Evolutionary conservation across 140 eudicot genomes (phyloP).

Genomic region (Cichorium intybus): DNA sequence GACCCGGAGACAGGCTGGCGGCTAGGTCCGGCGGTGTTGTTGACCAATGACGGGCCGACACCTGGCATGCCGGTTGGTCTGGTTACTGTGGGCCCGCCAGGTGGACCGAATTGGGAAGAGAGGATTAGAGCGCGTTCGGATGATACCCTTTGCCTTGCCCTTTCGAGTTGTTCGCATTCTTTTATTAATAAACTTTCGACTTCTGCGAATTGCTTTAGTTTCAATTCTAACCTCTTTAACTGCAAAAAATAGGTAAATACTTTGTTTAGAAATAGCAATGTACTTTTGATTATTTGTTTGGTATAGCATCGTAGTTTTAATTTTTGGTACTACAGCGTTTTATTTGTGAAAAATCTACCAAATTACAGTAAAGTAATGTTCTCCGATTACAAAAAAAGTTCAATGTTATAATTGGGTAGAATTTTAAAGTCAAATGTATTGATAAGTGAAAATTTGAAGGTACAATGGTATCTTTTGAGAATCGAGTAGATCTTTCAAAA

Average conservation of each 20-base stretch:
- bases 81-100: conserved; percentile 22
- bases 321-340: no score
- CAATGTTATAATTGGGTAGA: no score
- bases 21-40: conserved; percentile 44
- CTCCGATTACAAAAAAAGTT: no score
- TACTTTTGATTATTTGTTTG: no score
- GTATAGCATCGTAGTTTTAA: no score
- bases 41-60: conserved; percentile 38
- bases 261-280: no score
- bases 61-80: conserved; percentile 50
- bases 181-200: conserved; percentile 86
- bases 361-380: no score
- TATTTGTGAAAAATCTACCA: no score
- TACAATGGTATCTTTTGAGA: no score
- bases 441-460: no score
- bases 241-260: conserved; percentile 20
- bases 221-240: conserved; percentile 89
- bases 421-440: no score
- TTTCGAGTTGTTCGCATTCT: conserved; percentile 92
- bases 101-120: conserved; percentile 50
- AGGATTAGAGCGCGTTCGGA: conserved; percentile 59
- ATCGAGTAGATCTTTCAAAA: neutral
- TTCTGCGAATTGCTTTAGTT: conserved; percentile 94
- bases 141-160: conserved; percentile 69
- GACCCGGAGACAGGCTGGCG: conserved; percentile 48